A percentile compares a stretch with the other conserved stretches of the same genome.
phyloP scores from a whole-genome alignment of 805 yeast genomes.

The Yamadazyma akitaensis region DNA sequence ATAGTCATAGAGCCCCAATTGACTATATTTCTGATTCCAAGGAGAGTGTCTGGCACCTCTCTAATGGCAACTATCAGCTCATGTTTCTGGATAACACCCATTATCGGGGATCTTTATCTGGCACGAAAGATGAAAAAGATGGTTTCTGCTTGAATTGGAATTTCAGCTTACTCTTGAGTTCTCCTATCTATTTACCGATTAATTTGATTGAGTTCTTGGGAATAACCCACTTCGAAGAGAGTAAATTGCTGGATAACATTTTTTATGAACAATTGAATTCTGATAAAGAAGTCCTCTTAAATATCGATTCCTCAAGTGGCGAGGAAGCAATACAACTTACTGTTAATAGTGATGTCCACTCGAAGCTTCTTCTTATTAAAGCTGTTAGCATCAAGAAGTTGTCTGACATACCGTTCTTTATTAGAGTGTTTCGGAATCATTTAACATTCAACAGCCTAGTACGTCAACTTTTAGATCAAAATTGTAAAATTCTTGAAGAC shows the following conservation, averaged over 20 bases:
- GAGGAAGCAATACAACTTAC: background rate
- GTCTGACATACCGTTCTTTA: constrained; percentile 20
- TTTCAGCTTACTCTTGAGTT: constrained; percentile 23
- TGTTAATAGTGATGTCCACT: constrained; percentile 12
- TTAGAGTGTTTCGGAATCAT: constrained; percentile 32
- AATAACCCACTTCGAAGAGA: constrained; percentile 1
- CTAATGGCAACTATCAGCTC: constrained; percentile 18
- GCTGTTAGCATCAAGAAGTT: constrained; percentile 22
- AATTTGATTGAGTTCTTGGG: constrained; percentile 31
- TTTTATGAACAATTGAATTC: constrained; percentile 12
- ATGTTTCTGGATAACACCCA: constrained; percentile 14
- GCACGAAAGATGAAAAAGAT: constrained; percentile 1
- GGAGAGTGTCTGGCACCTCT: constrained; percentile 22
- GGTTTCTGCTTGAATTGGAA: constrained; percentile 19
- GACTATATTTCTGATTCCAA: constrained; percentile 22
- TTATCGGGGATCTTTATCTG: background rate
- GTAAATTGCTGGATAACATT: background rate
- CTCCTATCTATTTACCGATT: constrained; percentile 26
- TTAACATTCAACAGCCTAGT: constrained; percentile 24
- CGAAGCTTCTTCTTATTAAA: constrained; percentile 21
- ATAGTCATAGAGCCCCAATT: constrained; percentile 11
- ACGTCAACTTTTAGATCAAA: background rate
- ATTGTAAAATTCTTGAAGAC: constrained; percentile 13
- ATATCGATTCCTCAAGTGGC: background rate
- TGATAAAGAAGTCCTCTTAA: constrained; percentile 11